These are phyloP conservation scores for Scedosporium boydii DNA, from an alignment of 2,329 filamentous ascomycete species.

Conservation along the genomic window DNA sequence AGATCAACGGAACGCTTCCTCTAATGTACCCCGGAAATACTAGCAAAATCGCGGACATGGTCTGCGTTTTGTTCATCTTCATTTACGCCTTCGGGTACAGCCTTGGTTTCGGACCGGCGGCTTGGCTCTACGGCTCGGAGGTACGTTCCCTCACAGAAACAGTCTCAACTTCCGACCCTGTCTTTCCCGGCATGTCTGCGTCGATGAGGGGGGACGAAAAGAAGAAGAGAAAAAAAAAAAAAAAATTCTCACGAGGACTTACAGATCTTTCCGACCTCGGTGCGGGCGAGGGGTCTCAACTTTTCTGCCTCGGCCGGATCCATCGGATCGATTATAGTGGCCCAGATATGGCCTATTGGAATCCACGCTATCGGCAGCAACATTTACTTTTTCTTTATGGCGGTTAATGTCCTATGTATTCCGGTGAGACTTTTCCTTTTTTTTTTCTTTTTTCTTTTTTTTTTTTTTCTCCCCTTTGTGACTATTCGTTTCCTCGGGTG, in stretches of 20 bases:
- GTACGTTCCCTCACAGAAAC: slow-evolving; percentile 17
- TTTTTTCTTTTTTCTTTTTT: background rate
- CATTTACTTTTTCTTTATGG: slow-evolving; percentile 50
- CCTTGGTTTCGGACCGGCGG: slow-evolving; percentile 45
- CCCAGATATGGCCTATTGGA: slow-evolving; percentile 46
- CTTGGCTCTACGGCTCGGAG: slow-evolving; percentile 52
- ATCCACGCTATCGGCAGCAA: slow-evolving; percentile 38
- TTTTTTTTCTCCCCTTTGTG: slow-evolving; percentile 3
- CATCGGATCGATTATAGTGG: slow-evolving; percentile 44
- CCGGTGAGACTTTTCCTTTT: slow-evolving; percentile 20
- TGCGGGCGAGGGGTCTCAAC: slow-evolving; percentile 47
- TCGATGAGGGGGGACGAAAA: too few species aligned
- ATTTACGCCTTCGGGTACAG: slow-evolving; percentile 49
- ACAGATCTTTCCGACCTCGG: slow-evolving; percentile 46
- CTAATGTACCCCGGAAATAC: slow-evolving; percentile 38
- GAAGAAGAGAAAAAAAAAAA: background rate
- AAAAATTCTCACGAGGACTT: background rate
- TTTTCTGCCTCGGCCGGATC: slow-evolving; percentile 44
- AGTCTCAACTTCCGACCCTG: too few species aligned
- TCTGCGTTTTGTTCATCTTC: slow-evolving; percentile 47
- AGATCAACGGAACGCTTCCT: slow-evolving; percentile 46
- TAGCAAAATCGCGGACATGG: slow-evolving; percentile 36
- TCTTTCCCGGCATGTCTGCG: too few species aligned
- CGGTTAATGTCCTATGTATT: slow-evolving; percentile 36
- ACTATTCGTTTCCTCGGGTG: too few species aligned